Conservation (phyloP, 352 stramenopile genomes). For the Globisporangium yorkense region DNA sequence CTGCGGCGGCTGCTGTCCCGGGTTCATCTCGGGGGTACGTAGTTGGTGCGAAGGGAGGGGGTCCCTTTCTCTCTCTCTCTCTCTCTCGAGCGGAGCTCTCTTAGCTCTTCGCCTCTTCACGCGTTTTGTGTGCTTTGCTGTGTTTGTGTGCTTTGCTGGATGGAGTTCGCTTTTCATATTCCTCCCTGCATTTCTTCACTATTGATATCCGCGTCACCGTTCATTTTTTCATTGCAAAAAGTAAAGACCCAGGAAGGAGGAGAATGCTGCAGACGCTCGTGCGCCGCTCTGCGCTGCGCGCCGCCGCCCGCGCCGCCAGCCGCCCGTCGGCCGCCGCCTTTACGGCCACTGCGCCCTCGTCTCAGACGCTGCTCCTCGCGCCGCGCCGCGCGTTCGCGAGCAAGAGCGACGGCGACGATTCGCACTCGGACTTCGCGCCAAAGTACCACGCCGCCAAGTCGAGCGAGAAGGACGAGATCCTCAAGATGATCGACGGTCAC, state of each 20-base stretch:
- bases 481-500: slow-evolving; percentile 89
- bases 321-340: neutral
- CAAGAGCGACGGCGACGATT: slow-evolving; percentile 36
- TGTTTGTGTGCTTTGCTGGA: too few species aligned
- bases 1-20: slow-evolving; percentile 21
- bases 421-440: slow-evolving; percentile 88
- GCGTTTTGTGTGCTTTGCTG: too few species aligned
- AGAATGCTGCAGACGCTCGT: slow-evolving; percentile 30
- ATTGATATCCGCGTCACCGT: too few species aligned
- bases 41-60: neutral
- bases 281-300: slow-evolving; percentile 24
- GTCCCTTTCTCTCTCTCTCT: too few species aligned
- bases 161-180: too few species aligned
- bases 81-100: too few species aligned
- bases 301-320: slow-evolving; percentile 2
- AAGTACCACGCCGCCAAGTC: slow-evolving; percentile 83
- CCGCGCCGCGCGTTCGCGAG: slow-evolving; percentile 31
- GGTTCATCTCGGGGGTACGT: slow-evolving; percentile 21
- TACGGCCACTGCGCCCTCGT: neutral
- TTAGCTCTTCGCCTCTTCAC: too few species aligned
- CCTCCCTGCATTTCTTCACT: too few species aligned
- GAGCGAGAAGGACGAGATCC: slow-evolving; percentile 83
- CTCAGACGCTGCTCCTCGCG: slow-evolving; percentile 1
- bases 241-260: slow-evolving; percentile 6
- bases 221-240: too few species aligned